Evolutionary conservation across 2,329 filamentous ascomycete species (phyloP).

Genomic region (Claviceps sp.): DNA sequence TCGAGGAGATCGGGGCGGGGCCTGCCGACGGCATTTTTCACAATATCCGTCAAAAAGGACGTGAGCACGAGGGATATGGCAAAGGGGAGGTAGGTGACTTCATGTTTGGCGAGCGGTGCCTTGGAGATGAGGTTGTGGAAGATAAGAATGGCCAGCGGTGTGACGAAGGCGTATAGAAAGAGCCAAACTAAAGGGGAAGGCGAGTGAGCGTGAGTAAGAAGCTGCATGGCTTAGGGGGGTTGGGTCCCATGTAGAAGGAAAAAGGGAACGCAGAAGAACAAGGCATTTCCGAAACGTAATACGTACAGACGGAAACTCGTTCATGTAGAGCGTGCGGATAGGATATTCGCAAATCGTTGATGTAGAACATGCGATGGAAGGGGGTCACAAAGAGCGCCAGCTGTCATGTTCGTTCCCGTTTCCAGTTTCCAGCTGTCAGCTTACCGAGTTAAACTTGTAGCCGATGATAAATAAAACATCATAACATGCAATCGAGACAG

Average conservation of each 20-base stretch:
- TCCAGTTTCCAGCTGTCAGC: constrained; percentile 2
- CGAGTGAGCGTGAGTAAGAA: background rate
- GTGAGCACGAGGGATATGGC: constrained; percentile 64
- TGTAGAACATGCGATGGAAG: constrained; percentile 88
- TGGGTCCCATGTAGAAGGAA: background rate
- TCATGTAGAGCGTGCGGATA: constrained; percentile 78
- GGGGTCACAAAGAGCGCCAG: constrained; percentile 44
- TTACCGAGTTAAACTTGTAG: background rate
- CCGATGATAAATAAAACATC: background rate
- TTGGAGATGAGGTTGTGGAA: constrained; percentile 49
- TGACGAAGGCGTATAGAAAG: constrained; percentile 61
- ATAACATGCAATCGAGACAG: background rate
- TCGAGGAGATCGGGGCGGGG: constrained; percentile 51
- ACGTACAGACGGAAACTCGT: constrained; percentile 64
- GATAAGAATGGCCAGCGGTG: constrained; percentile 56
- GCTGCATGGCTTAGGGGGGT: background rate
- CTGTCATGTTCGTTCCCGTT: constrained; percentile 7
- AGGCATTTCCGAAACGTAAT: background rate
- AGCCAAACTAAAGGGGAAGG: constrained; percentile 42
- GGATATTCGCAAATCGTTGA: constrained; percentile 72
- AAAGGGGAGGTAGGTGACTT: constrained; percentile 74
- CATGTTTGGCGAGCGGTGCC: constrained; percentile 62
- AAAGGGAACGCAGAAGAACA: background rate
- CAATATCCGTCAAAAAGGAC: constrained; percentile 71
- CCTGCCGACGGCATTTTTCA: constrained; percentile 79